Percentiles rank a stretch among this genome's conserved stretches.
Conservation (phyloP, 257 asterid species). For the Pogostemon cablin region DNA sequence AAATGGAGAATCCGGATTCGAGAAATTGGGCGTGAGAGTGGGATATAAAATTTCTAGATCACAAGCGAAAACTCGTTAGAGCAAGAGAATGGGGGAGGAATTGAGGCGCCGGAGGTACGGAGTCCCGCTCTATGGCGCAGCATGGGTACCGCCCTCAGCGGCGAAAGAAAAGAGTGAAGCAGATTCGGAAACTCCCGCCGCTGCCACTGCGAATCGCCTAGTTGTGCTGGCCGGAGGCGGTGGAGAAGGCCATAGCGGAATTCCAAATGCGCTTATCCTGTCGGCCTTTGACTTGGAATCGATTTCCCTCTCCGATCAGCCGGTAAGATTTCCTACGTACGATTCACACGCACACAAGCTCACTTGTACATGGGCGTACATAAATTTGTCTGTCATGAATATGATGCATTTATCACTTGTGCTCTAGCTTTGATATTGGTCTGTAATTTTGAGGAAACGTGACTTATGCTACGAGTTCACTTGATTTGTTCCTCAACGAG, state of each 20-base stretch:
- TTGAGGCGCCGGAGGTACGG: constrained; percentile 65
- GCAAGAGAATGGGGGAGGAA: constrained; percentile 39
- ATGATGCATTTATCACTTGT: constrained; percentile 10
- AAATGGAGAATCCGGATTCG: background rate
- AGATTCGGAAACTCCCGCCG: constrained; percentile 32
- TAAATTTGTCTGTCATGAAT: background rate
- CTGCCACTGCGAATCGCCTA: constrained; percentile 37
- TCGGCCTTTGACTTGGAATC: constrained; percentile 57
- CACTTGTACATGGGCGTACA: background rate
- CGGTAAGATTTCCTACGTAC: constrained; percentile 49
- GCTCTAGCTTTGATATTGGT: constrained; percentile 3
- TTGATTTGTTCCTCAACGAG: constrained; percentile 7
- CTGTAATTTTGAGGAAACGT: constrained; percentile 9
- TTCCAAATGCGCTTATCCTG: constrained; percentile 74
- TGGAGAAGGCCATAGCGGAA: constrained; percentile 91
- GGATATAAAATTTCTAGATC: constrained; percentile 14
- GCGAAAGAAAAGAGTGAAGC: constrained; percentile 32
- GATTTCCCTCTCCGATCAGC: constrained; percentile 67
- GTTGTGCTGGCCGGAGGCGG: constrained; percentile 92
- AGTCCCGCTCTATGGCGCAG: constrained; percentile 89
- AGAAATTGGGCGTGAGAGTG: background rate
- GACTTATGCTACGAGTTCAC: background rate
- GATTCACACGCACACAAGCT: background rate
- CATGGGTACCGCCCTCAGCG: constrained; percentile 65
- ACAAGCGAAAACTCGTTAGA: background rate